phyloP scores from a whole-genome alignment of 768 basidiomycete genomes.

The Inosperma sp. region DNA sequence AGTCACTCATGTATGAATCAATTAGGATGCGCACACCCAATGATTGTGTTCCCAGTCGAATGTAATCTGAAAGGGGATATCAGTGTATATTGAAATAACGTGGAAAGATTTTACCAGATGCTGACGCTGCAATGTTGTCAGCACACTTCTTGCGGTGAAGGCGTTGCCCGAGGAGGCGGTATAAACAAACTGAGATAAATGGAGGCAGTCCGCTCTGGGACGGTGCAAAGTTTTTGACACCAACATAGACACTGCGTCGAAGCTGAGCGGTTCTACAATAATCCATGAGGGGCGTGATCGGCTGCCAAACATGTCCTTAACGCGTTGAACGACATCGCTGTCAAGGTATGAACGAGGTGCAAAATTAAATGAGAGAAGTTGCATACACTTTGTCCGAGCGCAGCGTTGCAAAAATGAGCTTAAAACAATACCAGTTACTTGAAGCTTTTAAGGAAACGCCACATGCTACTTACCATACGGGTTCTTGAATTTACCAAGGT shows the following conservation, averaged over 20 bases:
- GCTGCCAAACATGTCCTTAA: slow-evolving; percentile 53
- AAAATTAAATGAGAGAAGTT: background rate
- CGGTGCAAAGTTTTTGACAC: slow-evolving; percentile 64
- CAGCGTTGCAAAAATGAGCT: slow-evolving; percentile 64
- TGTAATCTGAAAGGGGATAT: slow-evolving; percentile 40
- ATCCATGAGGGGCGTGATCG: slow-evolving; percentile 65
- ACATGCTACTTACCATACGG: slow-evolving; percentile 46
- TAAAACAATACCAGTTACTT: slow-evolving; percentile 7
- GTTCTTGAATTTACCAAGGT: slow-evolving; percentile 61
- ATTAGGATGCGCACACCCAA: slow-evolving; percentile 51
- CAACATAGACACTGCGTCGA: slow-evolving; percentile 51
- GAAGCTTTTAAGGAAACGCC: background rate
- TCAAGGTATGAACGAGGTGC: background rate
- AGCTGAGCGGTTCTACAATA: slow-evolving; percentile 53
- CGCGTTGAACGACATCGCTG: slow-evolving; percentile 46
- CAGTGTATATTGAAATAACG: background rate
- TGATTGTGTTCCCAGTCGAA: slow-evolving; percentile 63
- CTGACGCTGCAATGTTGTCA: slow-evolving; percentile 61
- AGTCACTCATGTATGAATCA: background rate
- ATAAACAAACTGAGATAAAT: slow-evolving; percentile 53
- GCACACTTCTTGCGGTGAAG: slow-evolving; percentile 61
- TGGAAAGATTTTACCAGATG: slow-evolving; percentile 38
- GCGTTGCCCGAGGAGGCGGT: slow-evolving; percentile 63
- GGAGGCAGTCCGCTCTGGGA: slow-evolving; percentile 48
- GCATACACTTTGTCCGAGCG: slow-evolving; percentile 52